A percentile compares a stretch with the other conserved stretches of the same genome.
Conservation (phyloP, 2,329 filamentous ascomycete species). For the Pseudohalonectria lignicola region DNA sequence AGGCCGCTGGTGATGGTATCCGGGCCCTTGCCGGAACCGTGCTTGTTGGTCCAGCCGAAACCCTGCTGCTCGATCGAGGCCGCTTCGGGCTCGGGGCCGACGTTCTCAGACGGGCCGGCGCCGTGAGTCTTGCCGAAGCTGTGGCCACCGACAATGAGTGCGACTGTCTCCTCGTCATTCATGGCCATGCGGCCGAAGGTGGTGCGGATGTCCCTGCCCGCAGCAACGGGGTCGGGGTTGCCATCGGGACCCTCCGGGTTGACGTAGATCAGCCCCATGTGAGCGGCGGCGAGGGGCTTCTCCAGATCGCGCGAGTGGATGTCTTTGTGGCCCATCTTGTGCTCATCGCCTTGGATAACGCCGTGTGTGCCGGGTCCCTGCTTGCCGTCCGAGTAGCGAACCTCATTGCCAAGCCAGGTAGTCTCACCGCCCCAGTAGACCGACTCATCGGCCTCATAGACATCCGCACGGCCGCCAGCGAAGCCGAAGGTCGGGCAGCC, state of each 20-base stretch:
- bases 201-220: conserved; percentile 60
- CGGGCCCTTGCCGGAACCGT: conserved; percentile 55
- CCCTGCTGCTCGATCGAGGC: conserved; percentile 56
- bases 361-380: conserved; percentile 26
- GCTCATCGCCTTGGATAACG: conserved; percentile 19
- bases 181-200: conserved; percentile 75
- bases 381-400: conserved; percentile 49
- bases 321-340: conserved; percentile 27
- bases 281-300: conserved; percentile 53
- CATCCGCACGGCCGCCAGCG: conserved; percentile 59
- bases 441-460: conserved; percentile 65
- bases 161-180: conserved; percentile 74
- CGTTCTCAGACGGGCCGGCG: conserved; percentile 50
- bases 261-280: conserved; percentile 74
- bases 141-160: conserved; percentile 69
- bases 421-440: conserved; percentile 69
- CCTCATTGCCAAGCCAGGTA: conserved; percentile 65
- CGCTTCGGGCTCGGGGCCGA: conserved; percentile 57
- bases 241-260: conserved; percentile 72
- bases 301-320: conserved; percentile 55
- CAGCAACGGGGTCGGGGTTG: conserved; percentile 56
- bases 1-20: conserved; percentile 67
- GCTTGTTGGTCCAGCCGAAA: conserved; percentile 59
- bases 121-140: conserved; percentile 75
- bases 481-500: conserved; percentile 66